phyloP scores from a whole-genome alignment of 352 stramenopile species.

The Hyaloperonospora brassicae region DNA sequence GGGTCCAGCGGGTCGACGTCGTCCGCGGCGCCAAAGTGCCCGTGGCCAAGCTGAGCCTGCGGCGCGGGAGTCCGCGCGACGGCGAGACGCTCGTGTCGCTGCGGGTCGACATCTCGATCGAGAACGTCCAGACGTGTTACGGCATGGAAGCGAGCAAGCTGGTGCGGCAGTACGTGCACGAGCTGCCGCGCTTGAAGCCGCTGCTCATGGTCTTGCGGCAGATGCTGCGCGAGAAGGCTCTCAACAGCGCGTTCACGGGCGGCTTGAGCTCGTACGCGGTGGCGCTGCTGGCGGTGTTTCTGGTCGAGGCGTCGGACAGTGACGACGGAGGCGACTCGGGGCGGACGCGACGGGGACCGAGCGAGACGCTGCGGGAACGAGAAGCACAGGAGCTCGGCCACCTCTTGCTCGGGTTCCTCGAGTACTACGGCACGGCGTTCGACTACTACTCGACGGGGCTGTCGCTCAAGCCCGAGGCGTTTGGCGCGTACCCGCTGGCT shows the following conservation, averaged over 20 bases:
- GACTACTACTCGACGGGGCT: constrained; percentile 71
- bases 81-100: constrained; percentile 21
- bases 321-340: constrained; percentile 13
- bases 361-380: constrained; percentile 14
- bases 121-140: constrained; percentile 69
- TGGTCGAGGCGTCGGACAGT: constrained; percentile 46
- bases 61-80: constrained; percentile 28
- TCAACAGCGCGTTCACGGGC: constrained; percentile 87
- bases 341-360: background rate
- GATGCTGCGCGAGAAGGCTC: constrained; percentile 76
- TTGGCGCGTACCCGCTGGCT: constrained; percentile 68
- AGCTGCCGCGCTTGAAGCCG: constrained; percentile 62
- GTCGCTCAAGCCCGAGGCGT: constrained; percentile 69
- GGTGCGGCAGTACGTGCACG: constrained; percentile 62
- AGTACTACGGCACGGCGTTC: constrained; percentile 86
- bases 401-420: constrained; percentile 80
- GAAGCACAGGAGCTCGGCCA: constrained; percentile 37
- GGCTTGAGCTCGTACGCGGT: constrained; percentile 86
- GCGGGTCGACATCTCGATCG: constrained; percentile 85
- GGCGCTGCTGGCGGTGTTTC: constrained; percentile 73
- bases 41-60: constrained; percentile 74
- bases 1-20: constrained; percentile 74
- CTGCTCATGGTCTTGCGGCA: constrained; percentile 83
- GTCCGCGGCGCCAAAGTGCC: constrained; percentile 79
- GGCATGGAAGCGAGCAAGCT: constrained; percentile 82